These are phyloP conservation scores for Cyberlindnera sargentensis DNA, from an alignment of 805 yeast genomes.

Conservation along the genomic window DNA sequence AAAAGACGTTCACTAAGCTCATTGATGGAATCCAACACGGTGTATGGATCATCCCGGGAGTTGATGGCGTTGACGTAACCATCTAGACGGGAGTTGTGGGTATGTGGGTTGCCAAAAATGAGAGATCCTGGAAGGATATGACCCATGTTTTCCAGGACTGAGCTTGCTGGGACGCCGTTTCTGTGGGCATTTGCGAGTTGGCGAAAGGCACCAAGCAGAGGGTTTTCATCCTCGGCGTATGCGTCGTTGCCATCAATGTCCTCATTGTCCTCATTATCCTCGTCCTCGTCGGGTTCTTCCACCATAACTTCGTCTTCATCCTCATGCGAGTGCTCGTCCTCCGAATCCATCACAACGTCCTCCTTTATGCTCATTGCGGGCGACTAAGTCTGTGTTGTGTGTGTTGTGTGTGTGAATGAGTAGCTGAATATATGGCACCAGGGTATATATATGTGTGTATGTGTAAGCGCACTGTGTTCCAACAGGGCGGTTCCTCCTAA, in stretches of 20 bases:
- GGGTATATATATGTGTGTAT: background rate
- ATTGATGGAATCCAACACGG: slow-evolving; percentile 56
- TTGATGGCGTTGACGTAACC: slow-evolving; percentile 14
- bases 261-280: slow-evolving; percentile 15
- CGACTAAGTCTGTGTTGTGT: background rate
- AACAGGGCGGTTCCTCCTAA: too few relatives aligned
- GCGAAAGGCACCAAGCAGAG: slow-evolving; percentile 24
- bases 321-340: slow-evolving; percentile 13
- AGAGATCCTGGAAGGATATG: slow-evolving; percentile 34
- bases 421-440: too few relatives aligned
- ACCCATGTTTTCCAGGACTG: slow-evolving; percentile 23
- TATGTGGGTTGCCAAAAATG: slow-evolving; percentile 24
- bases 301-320: slow-evolving; percentile 19
- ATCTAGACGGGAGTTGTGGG: slow-evolving; percentile 12
- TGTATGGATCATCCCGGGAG: slow-evolving; percentile 44
- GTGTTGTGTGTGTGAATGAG: too few relatives aligned
- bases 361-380: slow-evolving; percentile 1
- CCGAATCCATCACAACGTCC: slow-evolving; percentile 8
- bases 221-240: slow-evolving; percentile 15
- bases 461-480: background rate
- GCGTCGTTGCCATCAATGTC: slow-evolving; percentile 20
- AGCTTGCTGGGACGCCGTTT: slow-evolving; percentile 2
- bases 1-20: slow-evolving; percentile 58
- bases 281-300: slow-evolving; percentile 21
- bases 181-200: slow-evolving; percentile 18